phyloP scores from a whole-genome alignment of 495 filamentous ascomycete species.

The Daldinia decipiens region DNA sequence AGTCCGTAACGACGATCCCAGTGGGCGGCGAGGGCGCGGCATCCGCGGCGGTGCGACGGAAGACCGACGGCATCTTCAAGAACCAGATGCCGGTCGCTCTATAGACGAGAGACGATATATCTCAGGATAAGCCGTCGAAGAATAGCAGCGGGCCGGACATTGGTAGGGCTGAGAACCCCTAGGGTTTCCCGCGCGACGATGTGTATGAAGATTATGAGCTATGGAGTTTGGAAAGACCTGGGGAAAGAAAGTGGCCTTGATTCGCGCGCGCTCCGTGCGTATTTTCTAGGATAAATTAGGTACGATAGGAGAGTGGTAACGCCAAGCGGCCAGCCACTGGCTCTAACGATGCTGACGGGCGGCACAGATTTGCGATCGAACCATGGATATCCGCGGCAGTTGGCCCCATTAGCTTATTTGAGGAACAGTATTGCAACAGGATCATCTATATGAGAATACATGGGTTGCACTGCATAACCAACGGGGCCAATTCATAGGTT shows the following conservation, averaged over 20 bases:
- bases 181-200: slow-evolving; percentile 29
- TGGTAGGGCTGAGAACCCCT: slow-evolving; percentile 33
- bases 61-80: slow-evolving; percentile 28
- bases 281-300: slow-evolving; percentile 22
- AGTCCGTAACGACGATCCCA: slow-evolving; percentile 38
- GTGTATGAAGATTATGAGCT: slow-evolving; percentile 28
- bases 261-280: slow-evolving; percentile 36
- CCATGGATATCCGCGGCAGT: slow-evolving; percentile 32
- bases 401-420: slow-evolving; percentile 35
- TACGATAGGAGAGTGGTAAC: slow-evolving; percentile 23
- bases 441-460: neutral
- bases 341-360: slow-evolving; percentile 25
- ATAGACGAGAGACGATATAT: slow-evolving; percentile 13
- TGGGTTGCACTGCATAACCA: neutral
- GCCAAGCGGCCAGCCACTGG: slow-evolving; percentile 20
- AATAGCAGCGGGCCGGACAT: slow-evolving; percentile 35
- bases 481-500: neutral
- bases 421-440: neutral
- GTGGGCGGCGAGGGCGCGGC: slow-evolving; percentile 16
- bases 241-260: slow-evolving; percentile 28
- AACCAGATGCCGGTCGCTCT: slow-evolving; percentile 1
- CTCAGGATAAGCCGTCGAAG: slow-evolving; percentile 25
- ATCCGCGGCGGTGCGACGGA: slow-evolving; percentile 28
- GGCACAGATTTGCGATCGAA: slow-evolving; percentile 37
- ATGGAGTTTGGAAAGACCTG: slow-evolving; percentile 22